phyloP scores from a whole-genome alignment of 768 basidiomycete species.

The Lactarius psammicola region DNA sequence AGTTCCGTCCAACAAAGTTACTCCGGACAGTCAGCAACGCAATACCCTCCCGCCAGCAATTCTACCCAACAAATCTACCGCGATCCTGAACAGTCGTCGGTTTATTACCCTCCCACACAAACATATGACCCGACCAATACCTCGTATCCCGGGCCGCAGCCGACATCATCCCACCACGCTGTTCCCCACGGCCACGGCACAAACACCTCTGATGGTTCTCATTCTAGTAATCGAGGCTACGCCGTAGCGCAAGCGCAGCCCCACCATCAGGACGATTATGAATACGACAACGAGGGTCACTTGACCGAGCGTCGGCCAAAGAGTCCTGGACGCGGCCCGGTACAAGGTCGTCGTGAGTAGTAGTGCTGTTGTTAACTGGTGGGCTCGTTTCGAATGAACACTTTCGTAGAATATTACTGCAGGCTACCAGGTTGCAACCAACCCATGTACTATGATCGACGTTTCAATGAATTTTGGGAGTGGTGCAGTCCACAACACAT shows the following conservation, averaged over 20 bases:
- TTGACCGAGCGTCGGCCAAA: neutral
- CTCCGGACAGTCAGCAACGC: neutral
- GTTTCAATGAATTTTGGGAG: constrained; percentile 1
- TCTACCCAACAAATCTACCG: too few relatives aligned
- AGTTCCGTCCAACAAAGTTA: neutral
- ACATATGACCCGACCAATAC: neutral
- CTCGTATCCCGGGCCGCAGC: neutral
- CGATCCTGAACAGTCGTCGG: neutral
- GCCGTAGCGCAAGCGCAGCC: neutral
- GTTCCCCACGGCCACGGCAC: neutral
- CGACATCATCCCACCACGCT: neutral
- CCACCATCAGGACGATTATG: neutral
- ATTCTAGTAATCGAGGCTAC: neutral
- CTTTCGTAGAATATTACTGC: neutral
- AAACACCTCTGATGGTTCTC: neutral
- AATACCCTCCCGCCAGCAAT: too few relatives aligned
- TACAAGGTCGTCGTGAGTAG: neutral
- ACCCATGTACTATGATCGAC: neutral
- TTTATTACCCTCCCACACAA: neutral
- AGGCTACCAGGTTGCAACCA: neutral
- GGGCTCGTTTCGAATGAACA: neutral
- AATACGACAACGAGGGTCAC: neutral
- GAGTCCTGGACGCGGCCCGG: neutral
- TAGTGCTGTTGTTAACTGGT: too few relatives aligned
- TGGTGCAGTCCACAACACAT: constrained; percentile 18